phyloP scores from a whole-genome alignment of 257 asterid genomes.

The Nicotiana tomentosiformis region DNA sequence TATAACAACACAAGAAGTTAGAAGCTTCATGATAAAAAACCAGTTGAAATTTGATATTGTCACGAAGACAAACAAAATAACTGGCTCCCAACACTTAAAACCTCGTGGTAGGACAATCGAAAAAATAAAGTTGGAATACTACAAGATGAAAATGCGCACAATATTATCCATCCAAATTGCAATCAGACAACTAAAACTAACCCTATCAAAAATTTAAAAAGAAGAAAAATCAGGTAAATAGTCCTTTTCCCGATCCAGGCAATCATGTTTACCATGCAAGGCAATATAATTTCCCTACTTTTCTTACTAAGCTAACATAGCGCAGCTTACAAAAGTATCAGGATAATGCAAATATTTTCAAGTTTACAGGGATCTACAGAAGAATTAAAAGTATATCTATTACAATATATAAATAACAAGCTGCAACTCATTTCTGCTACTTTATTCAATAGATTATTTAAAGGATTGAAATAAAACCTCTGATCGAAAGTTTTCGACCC shows the following conservation, averaged over 20 bases:
- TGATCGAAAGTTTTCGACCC: slow-evolving; percentile 57
- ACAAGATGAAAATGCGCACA: neutral
- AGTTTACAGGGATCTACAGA: neutral
- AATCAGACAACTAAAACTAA: neutral
- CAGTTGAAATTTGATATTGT: neutral
- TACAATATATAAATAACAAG: neutral
- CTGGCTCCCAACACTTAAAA: neutral
- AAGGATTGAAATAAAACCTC: slow-evolving; percentile 54
- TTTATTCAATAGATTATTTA: neutral
- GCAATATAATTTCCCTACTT: neutral
- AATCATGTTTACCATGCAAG: neutral
- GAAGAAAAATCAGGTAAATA: too few relatives aligned
- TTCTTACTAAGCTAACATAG: neutral
- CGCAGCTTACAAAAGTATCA: neutral
- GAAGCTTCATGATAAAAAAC: neutral
- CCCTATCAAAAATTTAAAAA: neutral
- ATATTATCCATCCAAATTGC: neutral
- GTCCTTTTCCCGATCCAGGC: neutral
- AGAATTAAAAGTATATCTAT: neutral
- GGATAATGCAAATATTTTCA: neutral
- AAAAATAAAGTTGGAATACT: neutral
- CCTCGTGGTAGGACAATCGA: neutral
- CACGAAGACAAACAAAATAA: neutral
- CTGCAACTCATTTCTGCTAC: neutral
- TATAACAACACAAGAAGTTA: neutral